A percentile compares a stretch with the other conserved stretches of the same genome.
phyloP scores from a whole-genome alignment of 495 filamentous ascomycete genomes.

The Bathelium albidoporum region DNA sequence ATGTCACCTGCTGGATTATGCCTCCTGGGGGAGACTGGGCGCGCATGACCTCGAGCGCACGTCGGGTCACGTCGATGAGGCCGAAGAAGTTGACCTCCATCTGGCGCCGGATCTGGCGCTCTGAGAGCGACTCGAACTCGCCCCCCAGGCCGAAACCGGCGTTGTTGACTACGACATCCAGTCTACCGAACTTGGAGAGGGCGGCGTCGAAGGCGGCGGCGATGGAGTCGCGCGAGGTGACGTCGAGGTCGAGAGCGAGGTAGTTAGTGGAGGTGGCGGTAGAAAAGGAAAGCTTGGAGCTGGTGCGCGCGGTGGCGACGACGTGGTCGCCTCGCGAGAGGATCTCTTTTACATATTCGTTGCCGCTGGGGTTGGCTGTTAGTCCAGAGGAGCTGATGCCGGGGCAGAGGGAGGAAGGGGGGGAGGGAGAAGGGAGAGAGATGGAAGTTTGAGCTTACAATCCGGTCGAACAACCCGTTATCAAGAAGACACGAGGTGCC shows the following conservation, averaged over 20 bases:
- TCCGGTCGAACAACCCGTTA: slow-evolving; percentile 31
- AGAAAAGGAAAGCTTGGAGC: slow-evolving; percentile 20
- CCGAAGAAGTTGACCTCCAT: slow-evolving; percentile 35
- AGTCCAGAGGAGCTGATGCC: slow-evolving; percentile 26
- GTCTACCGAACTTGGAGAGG: slow-evolving; percentile 25
- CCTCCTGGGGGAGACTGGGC: slow-evolving; percentile 32
- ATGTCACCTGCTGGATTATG: slow-evolving; percentile 37
- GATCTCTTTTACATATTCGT: slow-evolving; percentile 25
- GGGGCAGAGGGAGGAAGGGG: too few relatives aligned
- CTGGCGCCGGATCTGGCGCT: slow-evolving; percentile 27
- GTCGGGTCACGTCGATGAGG: slow-evolving; percentile 31
- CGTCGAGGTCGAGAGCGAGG: slow-evolving; percentile 27
- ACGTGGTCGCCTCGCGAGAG: slow-evolving; percentile 28
- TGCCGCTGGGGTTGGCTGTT: slow-evolving; percentile 25
- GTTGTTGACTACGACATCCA: slow-evolving; percentile 33
- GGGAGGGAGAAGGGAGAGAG: not conserved
- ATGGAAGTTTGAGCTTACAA: slow-evolving; percentile 10
- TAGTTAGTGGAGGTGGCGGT: slow-evolving; percentile 16
- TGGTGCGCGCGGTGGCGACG: slow-evolving; percentile 30
- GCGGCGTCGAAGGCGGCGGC: slow-evolving; percentile 26
- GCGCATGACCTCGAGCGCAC: slow-evolving; percentile 36
- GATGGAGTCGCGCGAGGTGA: slow-evolving; percentile 23
- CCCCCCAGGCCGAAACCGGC: slow-evolving; percentile 29
- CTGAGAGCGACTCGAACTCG: slow-evolving; percentile 28
- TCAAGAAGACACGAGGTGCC: slow-evolving; percentile 28